Percentiles rank a stretch among this genome's conserved stretches.
Conservation (phyloP, 139 green algal genomes). For the Pycnococcus provasolii region DNA sequence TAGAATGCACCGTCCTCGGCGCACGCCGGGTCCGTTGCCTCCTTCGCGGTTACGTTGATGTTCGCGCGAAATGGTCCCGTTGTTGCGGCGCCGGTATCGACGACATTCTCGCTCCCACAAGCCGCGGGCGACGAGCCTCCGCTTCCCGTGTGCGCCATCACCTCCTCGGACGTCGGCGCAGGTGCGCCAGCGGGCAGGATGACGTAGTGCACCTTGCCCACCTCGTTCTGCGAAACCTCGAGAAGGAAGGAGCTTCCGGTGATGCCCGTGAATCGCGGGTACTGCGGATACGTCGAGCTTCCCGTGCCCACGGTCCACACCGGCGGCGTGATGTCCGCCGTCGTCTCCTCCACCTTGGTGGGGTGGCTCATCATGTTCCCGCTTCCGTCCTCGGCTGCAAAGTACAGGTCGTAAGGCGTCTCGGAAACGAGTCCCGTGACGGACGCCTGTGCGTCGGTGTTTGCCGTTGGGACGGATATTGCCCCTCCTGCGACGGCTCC, state of each 20-base stretch:
- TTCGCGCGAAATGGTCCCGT: neutral
- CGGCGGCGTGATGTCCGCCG: neutral
- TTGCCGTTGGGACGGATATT: neutral
- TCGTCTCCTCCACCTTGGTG: neutral
- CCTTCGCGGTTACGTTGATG: neutral
- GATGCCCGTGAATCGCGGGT: neutral
- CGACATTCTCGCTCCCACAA: neutral
- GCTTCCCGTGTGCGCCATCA: neutral
- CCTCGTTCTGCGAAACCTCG: neutral
- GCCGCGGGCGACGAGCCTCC: neutral
- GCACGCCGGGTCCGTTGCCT: neutral
- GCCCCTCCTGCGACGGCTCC: neutral
- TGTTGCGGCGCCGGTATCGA: neutral
- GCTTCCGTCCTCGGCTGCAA: neutral
- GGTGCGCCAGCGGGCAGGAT: neutral
- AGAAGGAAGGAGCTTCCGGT: neutral
- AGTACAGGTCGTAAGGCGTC: slow-evolving; percentile 2
- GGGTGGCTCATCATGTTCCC: neutral
- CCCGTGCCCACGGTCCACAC: no score
- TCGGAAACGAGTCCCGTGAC: neutral
- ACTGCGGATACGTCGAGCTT: neutral
- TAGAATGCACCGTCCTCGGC: neutral
- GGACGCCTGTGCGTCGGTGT: neutral
- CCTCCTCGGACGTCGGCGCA: neutral
- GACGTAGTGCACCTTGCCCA: slow-evolving; percentile 3